Percentiles rank a stretch among this genome's conserved stretches.
Evolutionary conservation across 2,329 filamentous ascomycete genomes (phyloP).

Genomic region (Xylaria sp.): DNA sequence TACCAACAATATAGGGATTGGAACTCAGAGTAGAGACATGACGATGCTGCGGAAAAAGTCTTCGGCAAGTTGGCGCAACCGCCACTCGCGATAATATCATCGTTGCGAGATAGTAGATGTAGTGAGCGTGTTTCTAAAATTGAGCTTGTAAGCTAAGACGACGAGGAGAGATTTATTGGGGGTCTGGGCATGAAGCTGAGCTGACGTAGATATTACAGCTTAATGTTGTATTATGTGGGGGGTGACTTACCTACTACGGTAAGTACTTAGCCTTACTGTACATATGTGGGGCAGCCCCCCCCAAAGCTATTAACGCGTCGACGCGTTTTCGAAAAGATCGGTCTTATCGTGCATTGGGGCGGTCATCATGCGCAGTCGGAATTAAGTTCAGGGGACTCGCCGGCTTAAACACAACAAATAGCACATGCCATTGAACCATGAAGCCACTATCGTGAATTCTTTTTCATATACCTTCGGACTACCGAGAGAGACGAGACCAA

Average conservation of each 20-base stretch:
- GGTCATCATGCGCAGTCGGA: background rate
- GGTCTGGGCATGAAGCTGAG: background rate
- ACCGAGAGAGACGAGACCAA: constrained; percentile 2
- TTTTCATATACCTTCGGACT: background rate
- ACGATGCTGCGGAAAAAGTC: constrained; percentile 46
- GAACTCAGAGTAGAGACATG: constrained; percentile 59
- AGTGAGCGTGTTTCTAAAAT: constrained; percentile 11
- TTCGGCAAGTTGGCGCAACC: constrained; percentile 41
- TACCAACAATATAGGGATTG: constrained; percentile 66
- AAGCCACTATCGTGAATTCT: background rate
- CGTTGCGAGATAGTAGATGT: constrained; percentile 46
- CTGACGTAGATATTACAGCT: background rate
- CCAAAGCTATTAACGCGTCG: constrained; percentile 47
- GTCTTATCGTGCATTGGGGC: background rate
- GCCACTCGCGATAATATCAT: constrained; percentile 50
- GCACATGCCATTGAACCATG: background rate
- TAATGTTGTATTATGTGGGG: background rate
- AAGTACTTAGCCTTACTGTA: background rate
- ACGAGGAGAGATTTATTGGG: background rate
- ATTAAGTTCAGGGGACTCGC: background rate
- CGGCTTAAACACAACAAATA: background rate
- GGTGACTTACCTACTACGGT: background rate
- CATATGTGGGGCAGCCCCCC: constrained; percentile 7
- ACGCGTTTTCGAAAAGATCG: constrained; percentile 43
- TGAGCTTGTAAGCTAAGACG: background rate